Evolutionary conservation across 1,284 basidiomycete species (phyloP).

Genomic region (Golubevia pallescens): DNA sequence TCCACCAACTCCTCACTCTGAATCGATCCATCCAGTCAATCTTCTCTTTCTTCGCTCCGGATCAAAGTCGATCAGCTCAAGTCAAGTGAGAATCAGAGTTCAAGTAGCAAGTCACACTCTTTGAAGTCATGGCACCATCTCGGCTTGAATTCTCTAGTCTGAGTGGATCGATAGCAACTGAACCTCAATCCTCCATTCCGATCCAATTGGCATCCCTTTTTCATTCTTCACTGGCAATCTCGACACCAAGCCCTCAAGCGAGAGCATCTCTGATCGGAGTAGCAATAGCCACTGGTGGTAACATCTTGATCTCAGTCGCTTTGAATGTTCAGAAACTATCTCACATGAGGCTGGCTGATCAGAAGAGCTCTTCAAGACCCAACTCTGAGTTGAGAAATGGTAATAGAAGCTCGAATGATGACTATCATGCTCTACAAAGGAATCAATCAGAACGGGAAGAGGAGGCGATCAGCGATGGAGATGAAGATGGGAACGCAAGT

Average conservation of each 20-base stretch:
- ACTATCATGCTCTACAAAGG: not conserved
- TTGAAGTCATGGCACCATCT: no score
- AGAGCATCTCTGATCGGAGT: constrained; percentile 35
- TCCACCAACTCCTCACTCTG: no score
- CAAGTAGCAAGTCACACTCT: no score
- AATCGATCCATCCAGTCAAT: no score
- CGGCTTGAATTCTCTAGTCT: no score
- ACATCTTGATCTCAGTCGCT: constrained; percentile 58
- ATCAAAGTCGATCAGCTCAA: no score
- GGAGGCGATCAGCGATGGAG: not conserved
- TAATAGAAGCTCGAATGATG: no score
- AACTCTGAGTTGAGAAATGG: not conserved
- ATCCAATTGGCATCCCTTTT: no score
- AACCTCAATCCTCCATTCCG: no score
- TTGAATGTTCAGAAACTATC: constrained; percentile 63
- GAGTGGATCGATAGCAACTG: no score
- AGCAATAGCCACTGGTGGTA: constrained; percentile 45
- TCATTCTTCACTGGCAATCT: not conserved
- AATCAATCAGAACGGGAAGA: not conserved
- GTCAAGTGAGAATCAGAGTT: no score
- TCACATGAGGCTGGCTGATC: constrained; percentile 34
- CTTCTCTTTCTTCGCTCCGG: no score
- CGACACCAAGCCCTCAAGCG: not conserved
- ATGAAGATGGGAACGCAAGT: not conserved
- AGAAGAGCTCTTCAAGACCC: not conserved